Base-by-base conservation (phyloP, 1,284 basidiomycete genomes). In the Cryptococcus wingfieldii region DNA sequence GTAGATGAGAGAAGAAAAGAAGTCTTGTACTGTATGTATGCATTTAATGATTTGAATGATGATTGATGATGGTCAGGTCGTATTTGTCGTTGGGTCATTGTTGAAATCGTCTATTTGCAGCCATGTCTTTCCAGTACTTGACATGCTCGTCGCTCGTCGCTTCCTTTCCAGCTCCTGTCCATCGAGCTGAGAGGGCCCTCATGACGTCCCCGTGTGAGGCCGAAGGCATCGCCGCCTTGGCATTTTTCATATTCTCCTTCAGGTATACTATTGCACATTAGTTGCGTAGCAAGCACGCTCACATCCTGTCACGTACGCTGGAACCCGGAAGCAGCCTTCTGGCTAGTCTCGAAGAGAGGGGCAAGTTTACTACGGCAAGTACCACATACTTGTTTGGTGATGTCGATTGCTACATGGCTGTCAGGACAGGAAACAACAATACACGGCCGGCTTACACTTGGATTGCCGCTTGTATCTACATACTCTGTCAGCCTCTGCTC, bases 201-300 rank as follows among this genome's bases (percentile, higher is more conserved):
- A 71, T 72, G 16, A 75, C 68, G 5, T 77, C 72, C 5, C 72
- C 74, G 49, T 72, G 70, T 0, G 64, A 54, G 5, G 66, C 56
- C 13, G 57, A 59, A 0, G 69, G 69, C 60, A 72, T 61, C 1
- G 72, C 67, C 2, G 67, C 60, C 57, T 73, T 74, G 3, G 74
- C 75, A 10, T 59, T 52, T 48, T 63, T 61, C 68, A 74, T 68
- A 57, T 77, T 71, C 18, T 61, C 61, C 53, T 72, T 72, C 9
- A 75, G 59, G 52, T 70, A 77, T 0, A 58, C 71, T 75, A 50
- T 10, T 12, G 19, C 44, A 25, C 27, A 27, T 19, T 2, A 31
- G 25, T 3, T 25, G 34, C n/a, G 14, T 19, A 14, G 9, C 34
- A 42, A 48, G 28, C 23, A 45, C 13, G 37, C 27, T 47, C 23